Conservation (phyloP, 1,284 basidiomycete genomes). For the Microbotryum scabiosae region DNA sequence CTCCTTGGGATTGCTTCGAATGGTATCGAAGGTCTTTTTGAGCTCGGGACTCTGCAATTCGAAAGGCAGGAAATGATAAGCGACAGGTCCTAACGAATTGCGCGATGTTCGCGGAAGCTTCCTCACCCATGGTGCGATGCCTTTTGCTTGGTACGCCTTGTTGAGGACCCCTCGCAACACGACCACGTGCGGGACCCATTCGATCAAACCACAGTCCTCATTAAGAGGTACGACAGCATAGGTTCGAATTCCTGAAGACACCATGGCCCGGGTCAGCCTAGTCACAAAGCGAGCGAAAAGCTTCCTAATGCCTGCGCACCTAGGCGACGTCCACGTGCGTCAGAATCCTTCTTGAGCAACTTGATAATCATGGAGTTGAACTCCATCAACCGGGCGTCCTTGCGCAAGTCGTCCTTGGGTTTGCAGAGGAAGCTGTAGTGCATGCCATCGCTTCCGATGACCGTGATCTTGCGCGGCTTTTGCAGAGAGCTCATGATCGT, state of each 20-base stretch:
- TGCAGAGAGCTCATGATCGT: constrained; percentile 90
- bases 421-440: constrained; percentile 91
- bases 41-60: constrained; percentile 47
- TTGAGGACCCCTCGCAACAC: constrained; percentile 72
- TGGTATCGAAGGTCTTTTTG: constrained; percentile 49
- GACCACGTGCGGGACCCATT: constrained; percentile 95
- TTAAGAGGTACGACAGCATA: constrained; percentile 95
- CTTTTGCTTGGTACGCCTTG: constrained; percentile 60
- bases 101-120: not conserved
- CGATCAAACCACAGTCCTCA: constrained; percentile 93
- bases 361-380: constrained; percentile 99
- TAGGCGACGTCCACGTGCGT: constrained; percentile 64
- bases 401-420: constrained; percentile 94
- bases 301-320: constrained; percentile 57
- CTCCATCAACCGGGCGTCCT: constrained; percentile 97
- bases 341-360: constrained; percentile 83
- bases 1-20: constrained; percentile 51
- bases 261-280: constrained; percentile 7
- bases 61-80: not conserved
- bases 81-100: not conserved
- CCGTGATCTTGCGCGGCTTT: constrained; percentile 83
- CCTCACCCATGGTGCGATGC: constrained; percentile 43
- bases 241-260: constrained; percentile 70
- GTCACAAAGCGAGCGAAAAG: not conserved
- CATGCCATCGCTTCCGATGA: constrained; percentile 73